Evolutionary conservation across 139 green algal genomes (phyloP).

Genomic region (Haematococcus lacustris): DNA sequence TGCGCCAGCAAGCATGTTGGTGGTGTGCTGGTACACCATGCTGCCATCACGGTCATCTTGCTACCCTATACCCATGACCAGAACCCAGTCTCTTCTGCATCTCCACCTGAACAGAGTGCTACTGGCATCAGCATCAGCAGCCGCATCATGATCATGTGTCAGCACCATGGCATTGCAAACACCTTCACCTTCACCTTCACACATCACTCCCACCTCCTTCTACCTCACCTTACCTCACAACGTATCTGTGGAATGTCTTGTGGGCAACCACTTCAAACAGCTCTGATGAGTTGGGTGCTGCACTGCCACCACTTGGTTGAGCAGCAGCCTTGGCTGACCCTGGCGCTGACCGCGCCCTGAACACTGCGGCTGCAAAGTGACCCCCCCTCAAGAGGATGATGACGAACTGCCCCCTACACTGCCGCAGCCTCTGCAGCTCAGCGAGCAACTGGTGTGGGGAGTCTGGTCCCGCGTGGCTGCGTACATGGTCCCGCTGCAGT

Average conservation of each 20-base stretch:
- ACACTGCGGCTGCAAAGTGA: slow-evolving; percentile 72
- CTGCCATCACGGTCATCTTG: not conserved
- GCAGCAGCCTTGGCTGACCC: not conserved
- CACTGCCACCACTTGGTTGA: not conserved
- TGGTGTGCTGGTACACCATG: not conserved
- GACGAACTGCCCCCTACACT: slow-evolving; percentile 14
- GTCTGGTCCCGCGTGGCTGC: slow-evolving; percentile 7
- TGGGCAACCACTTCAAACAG: slow-evolving; percentile 54
- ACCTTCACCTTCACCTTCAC: not conserved
- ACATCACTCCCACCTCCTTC: not conserved
- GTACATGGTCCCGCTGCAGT: slow-evolving; percentile 40
- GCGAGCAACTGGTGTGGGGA: slow-evolving; percentile 14
- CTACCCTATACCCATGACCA: not conserved
- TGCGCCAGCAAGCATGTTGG: slow-evolving; percentile 14
- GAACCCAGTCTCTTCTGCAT: not conserved
- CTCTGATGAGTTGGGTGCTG: slow-evolving; percentile 18
- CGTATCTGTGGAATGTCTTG: slow-evolving; percentile 83
- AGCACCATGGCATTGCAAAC: not conserved
- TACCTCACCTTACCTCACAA: slow-evolving; percentile 56
- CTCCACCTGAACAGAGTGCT: not conserved
- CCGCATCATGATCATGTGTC: not conserved
- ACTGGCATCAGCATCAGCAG: not conserved
- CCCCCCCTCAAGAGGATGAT: slow-evolving; percentile 45
- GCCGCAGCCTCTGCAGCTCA: slow-evolving; percentile 31
- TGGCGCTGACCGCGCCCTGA: slow-evolving; percentile 29